Evolutionary conservation across 441 rosid genomes (phyloP), one percentile per base, ranked within the genome.

Genomic region (Melastoma candidum): DNA sequence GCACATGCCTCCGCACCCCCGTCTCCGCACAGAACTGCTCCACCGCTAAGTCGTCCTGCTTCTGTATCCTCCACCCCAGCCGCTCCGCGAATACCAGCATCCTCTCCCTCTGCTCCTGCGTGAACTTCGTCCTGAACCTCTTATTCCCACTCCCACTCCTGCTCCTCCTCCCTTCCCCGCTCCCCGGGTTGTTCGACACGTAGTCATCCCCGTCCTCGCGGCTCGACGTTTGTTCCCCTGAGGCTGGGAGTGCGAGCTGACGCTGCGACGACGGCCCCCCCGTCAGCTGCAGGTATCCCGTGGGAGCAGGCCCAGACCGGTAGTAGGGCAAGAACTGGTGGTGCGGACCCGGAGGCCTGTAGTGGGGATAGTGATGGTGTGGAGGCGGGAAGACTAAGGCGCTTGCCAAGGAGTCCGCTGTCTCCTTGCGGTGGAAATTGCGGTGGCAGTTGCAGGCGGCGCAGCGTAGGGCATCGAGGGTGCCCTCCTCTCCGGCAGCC

Each of bases 401-500:
- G 17, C 46, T 66, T 9, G 56, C 72, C 0, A 47, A 57, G 12
- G 56, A 58, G 11, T 43, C 60, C 9, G 58, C 83, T 2, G 69
- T 57, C 66, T 84, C 97, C 53, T 85, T 87, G n/a, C 96, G 90
- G 86, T 90, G 97, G 79, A 90, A 90, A 68, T 90, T 90, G 3
- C 97, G 74, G 76, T 90, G 97, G 73, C 97, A 90, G 74, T 77
- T 77, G 69, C 97, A 90, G 48, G 96, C 96, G 48, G 96, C 96
- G 62, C 96, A 90, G 68, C 76, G 85, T 43, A 90, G 78, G 51
- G 85, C 87, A 36, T 83, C 96, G 4, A 87, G 64, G 3, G 85
- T 74, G 39, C 96, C 97, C 4, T 90, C 89, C 46, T 79, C 86
- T 1, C 96, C 95, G 0, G 81, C 87, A 24, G 97, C 83, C 79